Conservation (phyloP, 176 grass and related monocot genomes). For the Leersia perrieri region DNA sequence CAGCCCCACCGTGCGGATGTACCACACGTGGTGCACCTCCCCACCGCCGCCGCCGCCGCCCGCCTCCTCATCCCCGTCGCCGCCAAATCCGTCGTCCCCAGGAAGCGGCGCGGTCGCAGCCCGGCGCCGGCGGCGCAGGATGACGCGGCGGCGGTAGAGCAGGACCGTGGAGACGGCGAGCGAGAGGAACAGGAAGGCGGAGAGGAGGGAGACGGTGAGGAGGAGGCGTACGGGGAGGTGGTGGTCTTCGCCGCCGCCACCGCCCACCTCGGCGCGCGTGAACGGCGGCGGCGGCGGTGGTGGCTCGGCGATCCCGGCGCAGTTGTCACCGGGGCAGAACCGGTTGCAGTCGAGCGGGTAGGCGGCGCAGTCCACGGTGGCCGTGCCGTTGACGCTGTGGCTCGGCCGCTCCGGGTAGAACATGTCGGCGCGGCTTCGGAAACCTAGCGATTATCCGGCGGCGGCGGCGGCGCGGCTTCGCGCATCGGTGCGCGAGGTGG, state of each 20-base stretch:
- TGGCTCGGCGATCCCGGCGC: slow-evolving; percentile 21
- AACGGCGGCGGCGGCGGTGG: slow-evolving; percentile 14
- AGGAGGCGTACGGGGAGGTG: slow-evolving; percentile 47
- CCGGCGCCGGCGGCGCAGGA: slow-evolving; percentile 24
- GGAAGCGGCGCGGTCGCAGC: neutral
- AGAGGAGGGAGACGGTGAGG: slow-evolving; percentile 41
- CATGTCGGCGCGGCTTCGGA: neutral
- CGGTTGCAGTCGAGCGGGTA: slow-evolving; percentile 11
- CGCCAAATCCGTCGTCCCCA: neutral
- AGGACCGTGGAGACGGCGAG: slow-evolving; percentile 43
- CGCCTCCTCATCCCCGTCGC: slow-evolving; percentile 27
- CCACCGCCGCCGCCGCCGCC: slow-evolving; percentile 36
- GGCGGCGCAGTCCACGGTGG: slow-evolving; percentile 36
- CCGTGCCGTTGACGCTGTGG: neutral
- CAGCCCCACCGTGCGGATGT: slow-evolving; percentile 72
- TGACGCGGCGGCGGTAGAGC: slow-evolving; percentile 54
- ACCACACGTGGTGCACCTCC: slow-evolving; percentile 71
- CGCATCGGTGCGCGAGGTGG: slow-evolving; percentile 13
- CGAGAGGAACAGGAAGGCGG: slow-evolving; percentile 54
- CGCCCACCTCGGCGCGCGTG: neutral
- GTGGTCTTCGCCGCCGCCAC: neutral
- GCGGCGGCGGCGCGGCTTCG: slow-evolving; percentile 10
- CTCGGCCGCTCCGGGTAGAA: neutral
- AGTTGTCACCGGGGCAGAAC: slow-evolving; percentile 25
- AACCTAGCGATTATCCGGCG: slow-evolving; percentile 3